Conservation (phyloP, 768 basidiomycete genomes). For the Amanita phalloides region DNA sequence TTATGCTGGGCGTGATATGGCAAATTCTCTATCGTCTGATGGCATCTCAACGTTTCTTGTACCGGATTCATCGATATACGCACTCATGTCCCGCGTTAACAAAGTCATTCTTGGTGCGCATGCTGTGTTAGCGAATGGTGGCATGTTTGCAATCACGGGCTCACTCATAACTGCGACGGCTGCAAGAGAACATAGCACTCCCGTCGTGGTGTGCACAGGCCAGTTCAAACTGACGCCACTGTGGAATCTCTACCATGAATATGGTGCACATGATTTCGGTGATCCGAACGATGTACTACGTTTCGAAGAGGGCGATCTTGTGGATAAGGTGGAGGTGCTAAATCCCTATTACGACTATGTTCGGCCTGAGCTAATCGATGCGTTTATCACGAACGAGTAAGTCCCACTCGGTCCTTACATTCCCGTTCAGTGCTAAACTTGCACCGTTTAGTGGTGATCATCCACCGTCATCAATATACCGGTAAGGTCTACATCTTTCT, state of each 20-base stretch:
- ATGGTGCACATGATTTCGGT: slow-evolving; percentile 75
- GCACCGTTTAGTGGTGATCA: slow-evolving; percentile 70
- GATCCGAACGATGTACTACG: slow-evolving; percentile 51
- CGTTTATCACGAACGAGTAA: slow-evolving; percentile 96
- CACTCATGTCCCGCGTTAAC: slow-evolving; percentile 93
- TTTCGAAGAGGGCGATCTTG: slow-evolving; percentile 68
- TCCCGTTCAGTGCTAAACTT: slow-evolving; percentile 7
- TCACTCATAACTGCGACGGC: slow-evolving; percentile 79
- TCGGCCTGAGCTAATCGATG: slow-evolving; percentile 82
- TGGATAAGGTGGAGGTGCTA: slow-evolving; percentile 84
- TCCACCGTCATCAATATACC: slow-evolving; percentile 88
- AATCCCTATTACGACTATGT: slow-evolving; percentile 98
- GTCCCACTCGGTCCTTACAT: slow-evolving; percentile 21
- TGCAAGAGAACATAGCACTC: slow-evolving; percentile 82
- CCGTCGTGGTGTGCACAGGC: slow-evolving; percentile 88
- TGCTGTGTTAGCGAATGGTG: slow-evolving; percentile 93
- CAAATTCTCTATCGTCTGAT: slow-evolving; percentile 64
- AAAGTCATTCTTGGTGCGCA: slow-evolving; percentile 95
- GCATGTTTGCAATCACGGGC: slow-evolving; percentile 85
- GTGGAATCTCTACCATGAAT: slow-evolving; percentile 84
- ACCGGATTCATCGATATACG: slow-evolving; percentile 92
- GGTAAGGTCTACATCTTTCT: slow-evolving; percentile 30
- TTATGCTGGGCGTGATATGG: slow-evolving; percentile 80
- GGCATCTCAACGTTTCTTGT: slow-evolving; percentile 94
- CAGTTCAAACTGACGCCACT: slow-evolving; percentile 94